Evolutionary conservation across 345 rosid genomes (phyloP).

Genomic region (Arabis hirsuta): DNA sequence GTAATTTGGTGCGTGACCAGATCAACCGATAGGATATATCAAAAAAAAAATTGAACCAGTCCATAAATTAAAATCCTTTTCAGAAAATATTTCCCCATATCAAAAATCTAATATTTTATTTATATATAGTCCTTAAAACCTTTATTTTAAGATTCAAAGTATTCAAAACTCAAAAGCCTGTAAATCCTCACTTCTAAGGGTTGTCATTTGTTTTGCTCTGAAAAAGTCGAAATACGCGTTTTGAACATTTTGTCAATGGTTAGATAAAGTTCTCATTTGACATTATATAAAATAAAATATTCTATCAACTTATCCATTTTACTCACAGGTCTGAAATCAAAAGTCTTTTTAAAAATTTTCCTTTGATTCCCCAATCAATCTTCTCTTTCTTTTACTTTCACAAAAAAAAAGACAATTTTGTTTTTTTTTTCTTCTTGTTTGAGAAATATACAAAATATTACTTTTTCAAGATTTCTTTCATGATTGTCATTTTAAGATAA

Average conservation of each 20-base stretch:
- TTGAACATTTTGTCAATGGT: constrained; percentile 29
- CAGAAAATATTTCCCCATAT: not conserved
- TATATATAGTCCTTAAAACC: not conserved
- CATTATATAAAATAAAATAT: not conserved
- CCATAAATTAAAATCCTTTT: constrained; percentile 9
- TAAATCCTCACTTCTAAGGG: not conserved
- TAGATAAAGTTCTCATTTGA: constrained; percentile 22
- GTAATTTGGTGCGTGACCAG: too few relatives aligned
- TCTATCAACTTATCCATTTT: constrained; percentile 9
- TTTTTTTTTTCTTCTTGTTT: not conserved
- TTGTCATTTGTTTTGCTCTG: constrained; percentile 11
- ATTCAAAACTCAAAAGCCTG: constrained; percentile 13
- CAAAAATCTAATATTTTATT: not conserved
- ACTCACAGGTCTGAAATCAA: constrained; percentile 1
- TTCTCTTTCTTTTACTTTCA: constrained; percentile 27
- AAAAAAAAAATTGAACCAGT: not conserved
- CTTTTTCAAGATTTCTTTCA: constrained; percentile 1
- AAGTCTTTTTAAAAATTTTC: not conserved
- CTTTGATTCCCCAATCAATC: not conserved
- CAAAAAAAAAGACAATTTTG: constrained; percentile 22
- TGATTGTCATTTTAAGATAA: not conserved
- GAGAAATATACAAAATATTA: constrained; percentile 22
- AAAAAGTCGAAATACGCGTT: constrained; percentile 31
- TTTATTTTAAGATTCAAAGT: constrained; percentile 9
- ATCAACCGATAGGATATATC: too few relatives aligned